These are phyloP conservation scores for Fusarium odoratissimum DNA, from an alignment of 2,329 filamentous ascomycete genomes.

Conservation along the genomic window DNA sequence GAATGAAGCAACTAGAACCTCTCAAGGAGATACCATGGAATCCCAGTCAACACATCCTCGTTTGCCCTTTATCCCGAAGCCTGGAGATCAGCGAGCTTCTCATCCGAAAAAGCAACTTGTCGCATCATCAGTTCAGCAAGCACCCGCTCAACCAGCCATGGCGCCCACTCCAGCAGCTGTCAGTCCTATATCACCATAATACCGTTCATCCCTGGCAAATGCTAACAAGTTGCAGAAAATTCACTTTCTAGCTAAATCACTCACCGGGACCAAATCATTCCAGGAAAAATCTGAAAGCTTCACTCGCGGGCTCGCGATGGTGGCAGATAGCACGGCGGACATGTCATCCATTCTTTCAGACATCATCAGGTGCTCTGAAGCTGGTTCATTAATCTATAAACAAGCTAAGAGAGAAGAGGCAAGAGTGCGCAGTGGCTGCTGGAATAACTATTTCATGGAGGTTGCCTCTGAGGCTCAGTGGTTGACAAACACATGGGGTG, in stretches of 20 bases:
- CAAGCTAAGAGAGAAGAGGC: neutral
- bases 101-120: neutral
- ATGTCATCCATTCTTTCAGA: neutral
- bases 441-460: neutral
- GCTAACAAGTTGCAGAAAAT: neutral
- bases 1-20: neutral
- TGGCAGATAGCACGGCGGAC: neutral
- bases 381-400: neutral
- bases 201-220: fast-evolving
- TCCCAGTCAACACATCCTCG: neutral
- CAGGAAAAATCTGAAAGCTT: neutral
- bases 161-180: neutral
- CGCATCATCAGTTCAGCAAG: neutral
- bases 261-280: neutral
- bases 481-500: neutral
- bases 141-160: neutral
- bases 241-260: neutral
- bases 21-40: neutral
- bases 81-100: too few species aligned
- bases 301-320: neutral
- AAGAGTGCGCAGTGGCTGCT: neutral
- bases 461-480: neutral
- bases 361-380: too few species aligned
- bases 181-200: neutral
- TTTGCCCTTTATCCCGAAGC: too few species aligned